Evolutionary conservation across 2,329 filamentous ascomycete species (phyloP).

Genomic region (Claviceps pazoutovae): DNA sequence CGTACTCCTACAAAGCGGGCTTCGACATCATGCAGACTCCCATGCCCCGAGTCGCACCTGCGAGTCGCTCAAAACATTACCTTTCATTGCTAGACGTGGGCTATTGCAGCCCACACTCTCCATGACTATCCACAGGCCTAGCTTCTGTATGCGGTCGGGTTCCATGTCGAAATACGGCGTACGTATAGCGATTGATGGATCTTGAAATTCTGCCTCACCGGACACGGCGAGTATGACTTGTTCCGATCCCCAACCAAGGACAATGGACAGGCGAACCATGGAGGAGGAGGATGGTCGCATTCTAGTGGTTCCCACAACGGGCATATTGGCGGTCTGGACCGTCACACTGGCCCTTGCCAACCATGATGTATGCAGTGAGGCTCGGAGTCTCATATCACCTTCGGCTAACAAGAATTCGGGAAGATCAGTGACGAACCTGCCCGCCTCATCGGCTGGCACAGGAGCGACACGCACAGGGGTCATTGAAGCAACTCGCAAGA

Average conservation of each 20-base stretch:
- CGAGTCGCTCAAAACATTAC: slow-evolving; percentile 38
- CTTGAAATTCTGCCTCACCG: slow-evolving; percentile 60
- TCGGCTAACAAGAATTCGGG: slow-evolving; percentile 37
- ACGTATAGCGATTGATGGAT: slow-evolving; percentile 50
- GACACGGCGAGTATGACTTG: slow-evolving; percentile 51
- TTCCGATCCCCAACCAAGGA: slow-evolving; percentile 58
- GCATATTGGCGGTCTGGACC: slow-evolving; percentile 17
- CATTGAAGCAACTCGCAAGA: slow-evolving; percentile 57
- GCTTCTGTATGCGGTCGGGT: slow-evolving; percentile 39
- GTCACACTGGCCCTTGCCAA: slow-evolving; percentile 42
- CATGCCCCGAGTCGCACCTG: slow-evolving; percentile 29
- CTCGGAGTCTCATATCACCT: slow-evolving; percentile 25
- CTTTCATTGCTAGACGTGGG: slow-evolving; percentile 29
- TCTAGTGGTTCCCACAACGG: slow-evolving; percentile 10
- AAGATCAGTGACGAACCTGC: slow-evolving; percentile 51
- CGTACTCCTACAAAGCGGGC: background rate
- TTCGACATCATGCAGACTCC: slow-evolving; percentile 16
- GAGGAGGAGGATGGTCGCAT: slow-evolving; percentile 29
- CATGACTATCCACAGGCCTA: slow-evolving; percentile 65
- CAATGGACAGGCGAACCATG: slow-evolving; percentile 55
- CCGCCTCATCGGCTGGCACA: slow-evolving; percentile 61
- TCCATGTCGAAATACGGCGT: slow-evolving; percentile 63
- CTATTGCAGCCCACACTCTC: slow-evolving; percentile 55
- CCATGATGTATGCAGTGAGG: slow-evolving; percentile 24
- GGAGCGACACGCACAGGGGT: slow-evolving; percentile 39